Base-by-base conservation (phyloP, 2,329 filamentous ascomycete genomes). In the Elsinoe necatrix region DNA sequence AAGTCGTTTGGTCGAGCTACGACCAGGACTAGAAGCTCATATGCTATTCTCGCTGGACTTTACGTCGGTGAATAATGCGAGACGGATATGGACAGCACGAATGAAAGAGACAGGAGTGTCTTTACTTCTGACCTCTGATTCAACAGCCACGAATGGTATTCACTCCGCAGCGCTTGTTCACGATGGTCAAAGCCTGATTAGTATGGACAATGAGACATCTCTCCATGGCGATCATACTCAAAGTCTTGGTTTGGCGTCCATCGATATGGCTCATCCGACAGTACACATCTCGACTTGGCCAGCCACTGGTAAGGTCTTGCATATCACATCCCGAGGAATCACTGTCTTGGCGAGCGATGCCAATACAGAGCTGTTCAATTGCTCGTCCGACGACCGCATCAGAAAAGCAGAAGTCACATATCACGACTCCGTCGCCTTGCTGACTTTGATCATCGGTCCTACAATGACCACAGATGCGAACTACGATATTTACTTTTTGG, bases 1-100 rank as follows among this genome's bases (percentile, higher is more conserved):
- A 59, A 74, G 75, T 9, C 59, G 69, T 3, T 63, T 77, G 1
- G 71, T 73, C 0, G 75, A 77, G 60, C 62, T 77, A 16, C 63
- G 74, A 35, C 54, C 60, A 34, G 75, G 75, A 2, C 42, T 74
- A 14, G 69, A 75, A 48, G 73, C 73, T 8, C 62, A 60, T 11
- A 29, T 68, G 18, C 21, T 56, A 4, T 56, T 47, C 29, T 37
- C 56, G 20, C 57, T 68, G 23, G 58, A 62, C n/a, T 47, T 65
- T 11, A 62, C 63, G 8, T 62, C 61, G 14, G 51, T 69, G 11
- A 62, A 68, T 0, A 63, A 57, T 20, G 60, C 61, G 4, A 65
- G 61, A 1, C 66, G 65, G n/a, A 63, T 74, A 0, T 76, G 72
- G 72, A 61, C 69, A 5, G 41, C 27, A 23, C 35, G 12, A 12